These are phyloP conservation scores for Diaporthe sp. DNA, from an alignment of 2,329 filamentous ascomycete genomes.

Conservation along the genomic window DNA sequence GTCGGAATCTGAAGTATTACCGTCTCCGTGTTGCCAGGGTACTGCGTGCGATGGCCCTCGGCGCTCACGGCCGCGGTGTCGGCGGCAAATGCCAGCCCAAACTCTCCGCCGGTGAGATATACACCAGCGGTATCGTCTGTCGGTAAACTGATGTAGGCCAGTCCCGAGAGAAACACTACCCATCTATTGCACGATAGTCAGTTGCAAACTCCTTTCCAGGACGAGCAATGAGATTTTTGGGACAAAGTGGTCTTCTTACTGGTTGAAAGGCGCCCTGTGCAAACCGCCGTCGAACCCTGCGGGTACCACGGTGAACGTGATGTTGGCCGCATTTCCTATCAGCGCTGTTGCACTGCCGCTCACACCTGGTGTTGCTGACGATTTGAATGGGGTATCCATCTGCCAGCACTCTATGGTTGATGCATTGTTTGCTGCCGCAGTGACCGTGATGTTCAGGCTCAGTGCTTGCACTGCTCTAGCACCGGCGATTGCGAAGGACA, in stretches of 20 bases:
- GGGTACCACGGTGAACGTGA: constrained; percentile 54
- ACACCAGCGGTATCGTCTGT: constrained; percentile 51
- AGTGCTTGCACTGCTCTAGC: neutral
- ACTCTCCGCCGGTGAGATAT: constrained; percentile 55
- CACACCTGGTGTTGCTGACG: constrained; percentile 50
- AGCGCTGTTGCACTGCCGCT: constrained; percentile 48
- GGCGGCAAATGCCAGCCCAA: constrained; percentile 57
- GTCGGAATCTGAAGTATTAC: constrained; percentile 54
- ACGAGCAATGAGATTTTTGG: neutral
- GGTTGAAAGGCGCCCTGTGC: constrained; percentile 57
- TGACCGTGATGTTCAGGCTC: constrained; percentile 58
- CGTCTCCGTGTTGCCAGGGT: constrained; percentile 55
- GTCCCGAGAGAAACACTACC: constrained; percentile 55
- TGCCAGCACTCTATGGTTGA: constrained; percentile 63
- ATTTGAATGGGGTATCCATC: constrained; percentile 51
- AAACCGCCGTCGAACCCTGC: constrained; percentile 54
- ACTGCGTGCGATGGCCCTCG: constrained; percentile 57
- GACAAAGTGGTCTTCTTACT: constrained; percentile 51
- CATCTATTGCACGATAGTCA: constrained; percentile 45
- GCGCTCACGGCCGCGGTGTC: constrained; percentile 57
- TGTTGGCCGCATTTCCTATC: constrained; percentile 51
- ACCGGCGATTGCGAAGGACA: neutral
- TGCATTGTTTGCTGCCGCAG: constrained; percentile 52
- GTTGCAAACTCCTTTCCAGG: neutral
- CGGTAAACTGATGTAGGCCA: constrained; percentile 57